Evolutionary conservation across 805 yeast species (phyloP).

Genomic region (Lachancea thermotolerans): DNA sequence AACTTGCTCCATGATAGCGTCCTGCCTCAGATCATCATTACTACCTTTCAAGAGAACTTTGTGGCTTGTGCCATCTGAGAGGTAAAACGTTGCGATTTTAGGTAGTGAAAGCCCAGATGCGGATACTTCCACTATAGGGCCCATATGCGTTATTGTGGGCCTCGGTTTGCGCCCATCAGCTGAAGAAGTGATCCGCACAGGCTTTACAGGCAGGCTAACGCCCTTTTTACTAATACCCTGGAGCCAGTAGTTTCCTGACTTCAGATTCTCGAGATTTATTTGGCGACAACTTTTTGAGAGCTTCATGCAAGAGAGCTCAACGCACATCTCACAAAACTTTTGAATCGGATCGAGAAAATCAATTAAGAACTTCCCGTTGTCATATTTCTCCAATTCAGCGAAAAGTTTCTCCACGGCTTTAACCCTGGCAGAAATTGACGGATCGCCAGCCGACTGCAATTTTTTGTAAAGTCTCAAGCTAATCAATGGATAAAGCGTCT

Average conservation of each 20-base stretch:
- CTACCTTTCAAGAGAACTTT: constrained; percentile 74
- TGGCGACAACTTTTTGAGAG: constrained; percentile 15
- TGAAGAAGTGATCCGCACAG: constrained; percentile 38
- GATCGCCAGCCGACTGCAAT: constrained; percentile 31
- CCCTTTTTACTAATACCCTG: constrained; percentile 35
- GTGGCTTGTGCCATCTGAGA: constrained; percentile 53
- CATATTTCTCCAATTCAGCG: constrained; percentile 31
- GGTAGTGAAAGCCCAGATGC: constrained; percentile 83
- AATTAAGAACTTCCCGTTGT: constrained; percentile 21
- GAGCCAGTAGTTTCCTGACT: constrained; percentile 54
- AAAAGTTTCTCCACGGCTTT: constrained; percentile 48
- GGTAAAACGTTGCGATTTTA: constrained; percentile 53
- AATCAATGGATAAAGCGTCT: constrained; percentile 55
- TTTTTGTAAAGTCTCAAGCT: constrained; percentile 46
- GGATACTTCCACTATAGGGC: constrained; percentile 50
- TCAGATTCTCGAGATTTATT: constrained; percentile 30
- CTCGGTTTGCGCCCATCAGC: constrained; percentile 33
- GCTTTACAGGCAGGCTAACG: constrained; percentile 64
- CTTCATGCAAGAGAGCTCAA: constrained; percentile 45
- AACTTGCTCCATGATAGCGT: constrained; percentile 96
- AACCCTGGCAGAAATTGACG: constrained; percentile 39
- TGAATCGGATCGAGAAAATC: constrained; percentile 40
- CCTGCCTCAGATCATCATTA: constrained; percentile 89
- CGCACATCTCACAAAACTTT: constrained; percentile 43
- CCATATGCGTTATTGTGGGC: constrained; percentile 43